Conservation (phyloP, 768 basidiomycete genomes). For the Chalciporus piperatus region DNA sequence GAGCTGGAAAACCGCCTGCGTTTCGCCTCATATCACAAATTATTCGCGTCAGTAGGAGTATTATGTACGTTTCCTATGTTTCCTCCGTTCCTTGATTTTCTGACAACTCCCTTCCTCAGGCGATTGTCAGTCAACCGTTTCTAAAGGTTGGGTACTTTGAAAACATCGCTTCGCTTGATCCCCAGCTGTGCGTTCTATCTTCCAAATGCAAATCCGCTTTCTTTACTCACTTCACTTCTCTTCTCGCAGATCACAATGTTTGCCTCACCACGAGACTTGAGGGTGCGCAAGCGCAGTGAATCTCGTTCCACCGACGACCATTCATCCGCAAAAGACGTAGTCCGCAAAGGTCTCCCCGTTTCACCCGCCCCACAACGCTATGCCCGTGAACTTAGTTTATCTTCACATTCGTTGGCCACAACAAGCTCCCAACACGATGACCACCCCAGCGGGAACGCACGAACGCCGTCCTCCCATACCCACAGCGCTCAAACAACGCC, state of each 20-base stretch:
- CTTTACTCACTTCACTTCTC: background rate
- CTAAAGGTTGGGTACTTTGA: conserved; percentile 12
- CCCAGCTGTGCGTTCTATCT: background rate
- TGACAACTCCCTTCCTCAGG: conserved; percentile 11
- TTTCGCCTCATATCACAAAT: background rate
- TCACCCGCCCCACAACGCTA: conserved; percentile 5
- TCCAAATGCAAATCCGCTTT: background rate
- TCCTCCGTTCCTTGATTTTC: background rate
- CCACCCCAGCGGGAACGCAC: conserved; percentile 1
- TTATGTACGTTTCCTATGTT: conserved; percentile 18
- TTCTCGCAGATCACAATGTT: conserved; percentile 18
- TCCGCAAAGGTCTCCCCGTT: conserved; percentile 9
- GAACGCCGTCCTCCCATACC: background rate
- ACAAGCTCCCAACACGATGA: conserved; percentile 11
- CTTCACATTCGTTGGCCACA: conserved; percentile 19
- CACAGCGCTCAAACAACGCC: conserved; percentile 26
- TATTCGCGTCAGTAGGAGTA: conserved; percentile 3
- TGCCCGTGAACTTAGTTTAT: conserved; percentile 10
- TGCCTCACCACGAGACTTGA: background rate
- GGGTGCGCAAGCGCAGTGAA: conserved; percentile 11
- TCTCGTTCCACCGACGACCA: conserved; percentile 21
- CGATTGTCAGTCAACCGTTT: conserved; percentile 11
- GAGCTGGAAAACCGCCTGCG: background rate
- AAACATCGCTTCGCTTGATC: conserved; percentile 1
- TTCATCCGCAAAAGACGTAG: conserved; percentile 1